A percentile compares a stretch with the other conserved stretches of the same genome.
Conservation (phyloP, 2,329 filamentous ascomycete species). For the Pestalotiopsis sp. region DNA sequence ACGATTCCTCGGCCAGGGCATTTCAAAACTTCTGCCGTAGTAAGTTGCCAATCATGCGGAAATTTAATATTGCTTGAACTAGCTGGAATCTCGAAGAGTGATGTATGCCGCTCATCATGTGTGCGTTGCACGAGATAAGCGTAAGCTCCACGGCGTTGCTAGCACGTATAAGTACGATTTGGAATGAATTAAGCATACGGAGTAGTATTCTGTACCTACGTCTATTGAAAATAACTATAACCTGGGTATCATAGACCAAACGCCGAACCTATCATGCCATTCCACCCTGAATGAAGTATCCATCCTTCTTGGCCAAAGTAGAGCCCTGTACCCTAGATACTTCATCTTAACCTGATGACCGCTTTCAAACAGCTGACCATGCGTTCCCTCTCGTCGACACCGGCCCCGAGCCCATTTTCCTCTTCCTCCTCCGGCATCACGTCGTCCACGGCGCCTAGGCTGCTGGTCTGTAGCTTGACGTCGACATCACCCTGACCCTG, state of each 20-base stretch:
- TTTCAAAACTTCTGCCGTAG: too few species aligned
- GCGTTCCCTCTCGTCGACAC: conserved; percentile 38
- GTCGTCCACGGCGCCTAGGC: conserved; percentile 69
- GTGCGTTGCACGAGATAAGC: too few species aligned
- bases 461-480: conserved; percentile 64
- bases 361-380: conserved; percentile 56
- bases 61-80: too few species aligned
- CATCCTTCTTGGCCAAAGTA: too few species aligned
- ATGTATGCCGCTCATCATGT: too few species aligned
- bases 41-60: too few species aligned
- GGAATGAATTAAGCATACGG: background rate
- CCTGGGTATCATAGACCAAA: conserved; percentile 5
- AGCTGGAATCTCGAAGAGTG: too few species aligned
- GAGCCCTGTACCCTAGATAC: background rate
- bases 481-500: conserved; percentile 60
- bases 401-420: conserved; percentile 28
- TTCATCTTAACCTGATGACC: conserved; percentile 47
- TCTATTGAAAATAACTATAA: background rate
- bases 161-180: too few species aligned
- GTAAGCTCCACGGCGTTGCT: too few species aligned
- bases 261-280: conserved; percentile 1
- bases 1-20: too few species aligned
- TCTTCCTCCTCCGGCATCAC: conserved; percentile 44
- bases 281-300: background rate
- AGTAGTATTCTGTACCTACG: background rate